These are phyloP conservation scores for Haematococcus sp. DNA, from an alignment of 139 green algal species.

Conservation along the genomic window DNA sequence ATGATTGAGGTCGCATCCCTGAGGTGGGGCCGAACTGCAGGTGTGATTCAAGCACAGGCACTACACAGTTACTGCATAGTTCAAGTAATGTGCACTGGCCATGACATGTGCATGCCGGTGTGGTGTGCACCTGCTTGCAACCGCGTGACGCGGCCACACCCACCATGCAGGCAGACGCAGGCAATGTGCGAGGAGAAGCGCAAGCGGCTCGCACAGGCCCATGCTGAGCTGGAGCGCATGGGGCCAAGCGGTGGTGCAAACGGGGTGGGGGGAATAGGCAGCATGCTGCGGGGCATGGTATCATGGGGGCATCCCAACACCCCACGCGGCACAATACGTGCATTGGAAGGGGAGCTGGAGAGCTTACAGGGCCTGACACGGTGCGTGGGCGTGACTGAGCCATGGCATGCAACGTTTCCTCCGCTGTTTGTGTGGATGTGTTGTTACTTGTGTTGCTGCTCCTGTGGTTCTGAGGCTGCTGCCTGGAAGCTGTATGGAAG, in stretches of 20 bases:
- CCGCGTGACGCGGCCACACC: no score
- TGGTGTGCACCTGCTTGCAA: not conserved
- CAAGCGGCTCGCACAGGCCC: conserved; percentile 44
- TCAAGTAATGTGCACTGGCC: no score
- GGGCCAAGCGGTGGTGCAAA: conserved; percentile 6
- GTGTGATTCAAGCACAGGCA: no score
- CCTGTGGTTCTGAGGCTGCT: no score
- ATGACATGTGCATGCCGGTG: not conserved
- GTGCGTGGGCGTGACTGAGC: not conserved
- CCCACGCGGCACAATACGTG: conserved; percentile 39
- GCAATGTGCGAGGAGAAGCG: conserved; percentile 64
- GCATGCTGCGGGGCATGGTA: conserved; percentile 27
- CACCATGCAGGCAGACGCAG: conserved; percentile 42
- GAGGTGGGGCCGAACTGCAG: no score
- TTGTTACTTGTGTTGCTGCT: not conserved
- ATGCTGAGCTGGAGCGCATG: conserved; percentile 41
- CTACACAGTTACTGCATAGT: no score
- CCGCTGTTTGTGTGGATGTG: no score
- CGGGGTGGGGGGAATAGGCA: conserved; percentile 42
- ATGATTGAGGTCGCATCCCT: no score
- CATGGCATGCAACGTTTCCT: no score
- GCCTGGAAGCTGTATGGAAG: no score
- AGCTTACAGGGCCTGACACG: not conserved
- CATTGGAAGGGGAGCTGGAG: conserved; percentile 63
- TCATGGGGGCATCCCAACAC: conserved; percentile 15